A percentile compares a stretch with the other conserved stretches of the same genome.
These are phyloP conservation scores for Bauhinia variegata DNA, from an alignment of 306 rosid species.

Conservation along the genomic window DNA sequence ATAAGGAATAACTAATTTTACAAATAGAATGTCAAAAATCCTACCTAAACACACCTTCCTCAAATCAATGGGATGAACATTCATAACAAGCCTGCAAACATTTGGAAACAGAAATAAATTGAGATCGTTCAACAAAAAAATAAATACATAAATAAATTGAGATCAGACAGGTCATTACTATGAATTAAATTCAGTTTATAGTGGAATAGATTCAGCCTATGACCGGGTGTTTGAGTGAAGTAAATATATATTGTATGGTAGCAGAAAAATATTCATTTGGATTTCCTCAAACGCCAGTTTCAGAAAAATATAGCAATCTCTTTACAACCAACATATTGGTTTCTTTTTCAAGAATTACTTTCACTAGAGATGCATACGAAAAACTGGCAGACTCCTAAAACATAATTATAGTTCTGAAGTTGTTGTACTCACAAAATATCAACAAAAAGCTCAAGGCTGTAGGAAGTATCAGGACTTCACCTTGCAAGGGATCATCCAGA, in stretches of 20 bases:
- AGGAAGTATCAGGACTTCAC: too few species aligned
- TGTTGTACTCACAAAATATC: neutral
- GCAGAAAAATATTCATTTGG: neutral
- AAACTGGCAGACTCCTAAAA: neutral
- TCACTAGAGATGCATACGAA: slow-evolving; percentile 3
- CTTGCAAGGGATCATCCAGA: slow-evolving; percentile 64
- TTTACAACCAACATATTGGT: neutral
- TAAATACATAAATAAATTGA: too few species aligned
- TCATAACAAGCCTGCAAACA: slow-evolving; percentile 39
- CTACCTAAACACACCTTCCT: slow-evolving; percentile 25
- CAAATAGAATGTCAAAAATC: slow-evolving; percentile 12
- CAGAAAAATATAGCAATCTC: slow-evolving; percentile 7
- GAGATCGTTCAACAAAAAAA: slow-evolving; percentile 2
- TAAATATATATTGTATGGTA: neutral
- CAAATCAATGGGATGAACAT: slow-evolving; percentile 25
- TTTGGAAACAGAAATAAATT: slow-evolving; percentile 8
- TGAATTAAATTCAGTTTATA: slow-evolving; percentile 24
- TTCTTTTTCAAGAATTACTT: neutral
- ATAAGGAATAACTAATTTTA: too few species aligned
- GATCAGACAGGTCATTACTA: neutral
- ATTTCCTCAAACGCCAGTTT: slow-evolving; percentile 20
- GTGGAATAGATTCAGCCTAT: slow-evolving; percentile 20
- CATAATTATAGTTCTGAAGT: neutral
- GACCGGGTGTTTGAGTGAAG: neutral
- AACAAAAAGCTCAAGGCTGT: slow-evolving; percentile 13